Evolutionary conservation across 345 rosid species (phyloP).

Genomic region (Citrus mangshanensis): DNA sequence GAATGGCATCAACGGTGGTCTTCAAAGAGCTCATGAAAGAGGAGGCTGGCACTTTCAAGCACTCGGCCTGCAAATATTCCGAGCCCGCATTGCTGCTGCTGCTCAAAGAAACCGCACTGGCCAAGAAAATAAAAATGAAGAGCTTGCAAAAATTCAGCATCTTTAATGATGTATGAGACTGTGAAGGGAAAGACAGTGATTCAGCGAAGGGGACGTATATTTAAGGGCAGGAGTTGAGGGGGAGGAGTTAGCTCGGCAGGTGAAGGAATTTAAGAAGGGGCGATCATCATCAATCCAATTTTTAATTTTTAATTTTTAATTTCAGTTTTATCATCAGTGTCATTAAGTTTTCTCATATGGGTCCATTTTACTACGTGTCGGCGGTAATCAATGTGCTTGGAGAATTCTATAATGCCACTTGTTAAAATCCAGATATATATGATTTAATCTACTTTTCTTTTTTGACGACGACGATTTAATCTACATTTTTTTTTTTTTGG

Average conservation of each 20-base stretch:
- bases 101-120: background rate
- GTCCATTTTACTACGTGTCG: conserved; percentile 6
- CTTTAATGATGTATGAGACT: background rate
- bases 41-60: conserved; percentile 38
- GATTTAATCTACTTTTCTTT: no score
- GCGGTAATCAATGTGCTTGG: background rate
- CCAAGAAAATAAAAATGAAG: background rate
- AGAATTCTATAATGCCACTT: background rate
- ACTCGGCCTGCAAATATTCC: conserved; percentile 14
- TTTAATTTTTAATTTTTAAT: no score
- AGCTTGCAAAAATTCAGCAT: background rate
- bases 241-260: background rate
- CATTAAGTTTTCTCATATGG: background rate
- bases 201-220: background rate
- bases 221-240: background rate
- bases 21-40: conserved; percentile 44
- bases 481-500: background rate
- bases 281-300: background rate
- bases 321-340: background rate
- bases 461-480: no score
- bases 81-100: background rate
- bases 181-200: no score
- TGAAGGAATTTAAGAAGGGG: conserved; percentile 1
- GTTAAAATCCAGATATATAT: background rate
- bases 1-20: conserved; percentile 32